A percentile compares a stretch with the other conserved stretches of the same genome.
These are phyloP conservation scores for Rostrohypoxylon terebratum DNA, from an alignment of 495 filamentous ascomycete species.

Conservation along the genomic window DNA sequence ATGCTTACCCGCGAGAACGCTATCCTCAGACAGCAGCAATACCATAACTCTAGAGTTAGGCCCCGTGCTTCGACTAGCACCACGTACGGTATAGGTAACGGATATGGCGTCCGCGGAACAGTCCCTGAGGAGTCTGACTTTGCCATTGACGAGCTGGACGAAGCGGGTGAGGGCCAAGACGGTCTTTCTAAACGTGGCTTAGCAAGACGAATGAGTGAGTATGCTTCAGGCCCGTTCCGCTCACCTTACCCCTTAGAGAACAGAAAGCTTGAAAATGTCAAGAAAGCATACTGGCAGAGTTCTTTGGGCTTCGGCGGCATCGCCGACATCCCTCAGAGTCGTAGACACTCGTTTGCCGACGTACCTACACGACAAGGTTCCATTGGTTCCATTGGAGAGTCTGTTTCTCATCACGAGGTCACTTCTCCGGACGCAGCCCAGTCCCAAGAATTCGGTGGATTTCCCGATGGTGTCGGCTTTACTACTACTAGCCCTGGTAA, in stretches of 20 bases:
- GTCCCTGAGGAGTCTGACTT: conserved; percentile 78
- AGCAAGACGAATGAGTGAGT: conserved; percentile 71
- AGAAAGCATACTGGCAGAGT: conserved; percentile 89
- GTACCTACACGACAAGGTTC: conserved; percentile 75
- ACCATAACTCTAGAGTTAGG: conserved; percentile 70
- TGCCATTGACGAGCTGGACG: conserved; percentile 76
- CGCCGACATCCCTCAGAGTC: conserved; percentile 81
- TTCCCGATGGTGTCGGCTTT: conserved; percentile 53
- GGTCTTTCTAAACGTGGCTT: conserved; percentile 65
- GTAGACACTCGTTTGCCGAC: conserved; percentile 97
- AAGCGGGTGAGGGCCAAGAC: conserved; percentile 69
- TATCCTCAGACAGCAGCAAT: conserved; percentile 72
- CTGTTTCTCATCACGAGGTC: conserved; percentile 57
- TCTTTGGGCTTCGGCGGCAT: conserved; percentile 81
- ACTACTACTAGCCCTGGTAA: conserved; percentile 52
- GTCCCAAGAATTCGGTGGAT: conserved; percentile 52
- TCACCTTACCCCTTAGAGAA: conserved; percentile 73
- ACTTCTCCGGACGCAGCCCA: conserved; percentile 54
- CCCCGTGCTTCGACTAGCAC: conserved; percentile 70
- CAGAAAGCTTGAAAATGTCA: conserved; percentile 78
- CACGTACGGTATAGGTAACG: conserved; percentile 64
- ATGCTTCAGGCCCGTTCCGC: conserved; percentile 67
- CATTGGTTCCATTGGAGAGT: conserved; percentile 71
- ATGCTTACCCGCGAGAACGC: conserved; percentile 79
- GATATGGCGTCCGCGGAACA: conserved; percentile 71